Base-by-base conservation (phyloP, 306 rosid genomes). In the Dalbergia cochinchinensis region DNA sequence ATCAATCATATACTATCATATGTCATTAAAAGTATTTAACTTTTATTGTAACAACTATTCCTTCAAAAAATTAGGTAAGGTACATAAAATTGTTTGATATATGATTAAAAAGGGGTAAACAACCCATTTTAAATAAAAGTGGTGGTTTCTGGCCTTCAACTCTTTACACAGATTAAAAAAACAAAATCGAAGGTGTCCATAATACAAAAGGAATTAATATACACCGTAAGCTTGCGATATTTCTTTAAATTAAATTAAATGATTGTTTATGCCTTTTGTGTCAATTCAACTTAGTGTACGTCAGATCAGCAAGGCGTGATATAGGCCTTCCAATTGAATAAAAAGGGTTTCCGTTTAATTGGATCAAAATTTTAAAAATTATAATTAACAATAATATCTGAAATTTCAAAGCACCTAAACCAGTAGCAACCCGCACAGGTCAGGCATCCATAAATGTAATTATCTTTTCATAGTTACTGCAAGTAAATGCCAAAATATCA, bases 301-400 rank as follows among this genome's bases (percentile, higher is more conserved):
- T 11, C 53, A 73, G 80, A 73, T 66, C 73, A 73, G 47, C 77
- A 19, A 58, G 61, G 76, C 82, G 58, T 58, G 81, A 69, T 45
- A 16, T 65, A 19, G 64, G 81, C 81, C 13, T 19, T 33, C 19
- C 26, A 19, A 59, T 42, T 8, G 66, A 65, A 72, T 57, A 63
- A 6, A 35, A 11, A 72, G 65, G 47, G 2, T 35, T 64, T 35
- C 14, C 3, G 12, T 73, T 61, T 8, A 5, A 2, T 34, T 5
- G 53, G 48, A 48, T 12, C 50, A 13, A 31, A 78, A n/a, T 64
- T 58, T 20, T 42, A 8, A 63, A 18, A 22, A 42, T 62, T 65
- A 8, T 4, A 44, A 35, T 39, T 69, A 51, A 58, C n/a, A n/a
- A 70, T 61, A 14, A 11, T 55, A 59, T 65, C 33, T 72, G 58